A percentile compares a stretch with the other conserved stretches of the same genome.
Conservation (phyloP, 345 rosid genomes). For the Salix purpurea region DNA sequence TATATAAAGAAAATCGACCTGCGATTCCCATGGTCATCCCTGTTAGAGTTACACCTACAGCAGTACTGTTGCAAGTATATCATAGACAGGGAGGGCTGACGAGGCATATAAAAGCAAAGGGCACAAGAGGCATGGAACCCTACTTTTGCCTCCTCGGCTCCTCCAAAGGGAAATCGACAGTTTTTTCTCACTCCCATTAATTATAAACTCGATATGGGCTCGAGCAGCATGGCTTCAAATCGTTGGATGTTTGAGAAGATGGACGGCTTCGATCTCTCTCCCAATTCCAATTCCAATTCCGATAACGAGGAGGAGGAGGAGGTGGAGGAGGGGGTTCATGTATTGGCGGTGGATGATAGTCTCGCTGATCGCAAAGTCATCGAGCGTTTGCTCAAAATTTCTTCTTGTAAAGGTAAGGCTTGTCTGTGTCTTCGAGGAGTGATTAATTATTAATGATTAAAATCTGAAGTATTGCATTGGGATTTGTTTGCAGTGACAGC, state of each 20-base stretch:
- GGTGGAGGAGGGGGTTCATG: conserved; percentile 59
- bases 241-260: conserved; percentile 40
- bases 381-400: conserved; percentile 68
- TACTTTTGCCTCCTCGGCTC: background rate
- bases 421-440: background rate
- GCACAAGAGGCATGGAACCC: background rate
- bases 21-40: too few relatives aligned
- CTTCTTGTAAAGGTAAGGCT: conserved; percentile 72
- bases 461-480: background rate
- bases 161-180: background rate
- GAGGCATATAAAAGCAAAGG: background rate
- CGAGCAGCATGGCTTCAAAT: conserved; percentile 47
- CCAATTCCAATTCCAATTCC: conserved; percentile 29
- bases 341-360: conserved; percentile 89
- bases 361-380: conserved; percentile 81
- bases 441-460: background rate
- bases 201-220: conserved; percentile 30
- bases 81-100: background rate
- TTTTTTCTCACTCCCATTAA: background rate
- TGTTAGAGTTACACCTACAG: too few relatives aligned
- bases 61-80: too few relatives aligned
- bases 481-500: conserved; percentile 59
- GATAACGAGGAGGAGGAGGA: background rate
- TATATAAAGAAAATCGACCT: too few relatives aligned
- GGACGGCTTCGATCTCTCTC: conserved; percentile 36